Evolutionary conservation across 371 early-diverging fungal species (phyloP), one percentile per base, ranked within the genome.

Genomic region (Mortierella sp.): DNA sequence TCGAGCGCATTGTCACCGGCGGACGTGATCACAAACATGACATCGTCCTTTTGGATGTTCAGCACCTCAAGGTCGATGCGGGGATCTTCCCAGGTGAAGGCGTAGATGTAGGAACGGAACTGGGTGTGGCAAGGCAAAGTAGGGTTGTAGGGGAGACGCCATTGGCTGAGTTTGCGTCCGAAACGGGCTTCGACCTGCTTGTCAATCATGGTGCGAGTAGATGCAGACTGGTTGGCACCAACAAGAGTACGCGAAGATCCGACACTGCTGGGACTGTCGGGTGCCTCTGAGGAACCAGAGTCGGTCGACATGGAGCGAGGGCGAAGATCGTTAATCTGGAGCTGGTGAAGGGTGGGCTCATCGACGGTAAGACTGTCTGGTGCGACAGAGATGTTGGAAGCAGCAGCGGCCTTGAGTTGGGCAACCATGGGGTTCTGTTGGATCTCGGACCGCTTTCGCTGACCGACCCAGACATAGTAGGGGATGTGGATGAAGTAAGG

Each of bases 71-170:
- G 86, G 80, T 96, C 96, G 34, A 92, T 92, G 28, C 93, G 91
- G 1, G 96, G 96, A 80, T 96, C 96, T 76, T 96, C 96, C 97
- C 96, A 96, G 1, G 97, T 94, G 73, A 96, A 96, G 9, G 95
- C 96, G 78, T 96, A 96, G 71, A 96, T 95, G 81, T 96, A 96
- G 1, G 96, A 95, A 16, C 93, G 89, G 85, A 96, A 96, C 77
- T 95, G 94, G 1, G 93, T 91, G 75, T 94, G 94, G 53, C 92
- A 92, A 6, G 93, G 86, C 67, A 93, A 83, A 0, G 89, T 83
- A 0, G 93, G 93, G 73, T 94, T 90, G 73, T 96, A 96, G 13
- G 94, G 90, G 37, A 94, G 87, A 10, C 97, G 89, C 93, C 91
- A 92, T 75, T 91, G 89, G 44, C 90, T 87, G 46, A 82, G 71